Percentiles rank a stretch among this genome's conserved stretches.
Evolutionary conservation across 192 early-diverging fungal species (phyloP).

Genomic region (Helicostylum pulchrum): DNA sequence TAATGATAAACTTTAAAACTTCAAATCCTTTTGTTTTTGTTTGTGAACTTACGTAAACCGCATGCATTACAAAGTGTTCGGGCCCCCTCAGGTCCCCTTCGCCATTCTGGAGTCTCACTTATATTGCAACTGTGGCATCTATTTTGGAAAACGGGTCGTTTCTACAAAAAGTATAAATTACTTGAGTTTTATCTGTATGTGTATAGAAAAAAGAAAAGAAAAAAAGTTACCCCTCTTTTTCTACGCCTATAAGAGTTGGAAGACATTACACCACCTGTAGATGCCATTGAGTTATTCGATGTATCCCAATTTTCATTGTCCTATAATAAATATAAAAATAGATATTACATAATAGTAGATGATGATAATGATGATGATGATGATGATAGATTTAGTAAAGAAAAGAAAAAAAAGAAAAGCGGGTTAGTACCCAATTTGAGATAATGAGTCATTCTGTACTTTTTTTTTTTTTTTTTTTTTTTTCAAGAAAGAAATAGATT

Average conservation of each 20-base stretch:
- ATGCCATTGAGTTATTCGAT: neutral
- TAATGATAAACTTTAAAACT: neutral
- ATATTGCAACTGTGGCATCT: constrained; percentile 77
- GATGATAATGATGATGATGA: no score
- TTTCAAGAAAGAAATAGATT: no score
- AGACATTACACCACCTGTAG: neutral
- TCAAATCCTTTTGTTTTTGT: no score
- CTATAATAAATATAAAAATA: neutral
- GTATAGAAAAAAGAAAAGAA: constrained; percentile 4
- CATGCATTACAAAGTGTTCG: constrained; percentile 95
- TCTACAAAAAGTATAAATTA: constrained; percentile 18
- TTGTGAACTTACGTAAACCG: constrained; percentile 70
- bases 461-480: constrained; percentile 1
- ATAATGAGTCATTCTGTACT: no score
- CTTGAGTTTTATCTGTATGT: neutral
- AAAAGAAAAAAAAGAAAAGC: no score
- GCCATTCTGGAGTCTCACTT: constrained; percentile 91
- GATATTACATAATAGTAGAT: no score
- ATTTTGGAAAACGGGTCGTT: constrained; percentile 10
- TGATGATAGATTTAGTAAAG: no score
- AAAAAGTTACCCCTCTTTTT: constrained; percentile 17
- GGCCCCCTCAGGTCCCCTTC: constrained; percentile 86
- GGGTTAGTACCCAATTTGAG: no score
- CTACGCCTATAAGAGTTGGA: constrained; percentile 15
- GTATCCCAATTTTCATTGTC: neutral